Conservation (phyloP, 495 filamentous ascomycete genomes). For the Talaromyces borbonicus region DNA sequence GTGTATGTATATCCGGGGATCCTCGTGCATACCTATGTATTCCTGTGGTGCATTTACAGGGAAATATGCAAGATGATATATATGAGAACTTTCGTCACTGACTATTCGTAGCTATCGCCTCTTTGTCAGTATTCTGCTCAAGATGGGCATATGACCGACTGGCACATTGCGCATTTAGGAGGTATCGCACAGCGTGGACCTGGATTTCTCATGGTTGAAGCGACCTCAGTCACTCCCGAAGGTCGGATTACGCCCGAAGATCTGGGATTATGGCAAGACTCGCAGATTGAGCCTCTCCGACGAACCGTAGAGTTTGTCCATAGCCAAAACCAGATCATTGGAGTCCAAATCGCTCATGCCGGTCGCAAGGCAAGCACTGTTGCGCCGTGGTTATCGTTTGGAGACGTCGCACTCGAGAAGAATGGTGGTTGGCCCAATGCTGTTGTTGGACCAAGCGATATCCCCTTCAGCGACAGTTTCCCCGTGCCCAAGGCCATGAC, state of each 20-base stretch:
- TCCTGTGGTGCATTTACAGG: no score
- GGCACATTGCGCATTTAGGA: slow-evolving; percentile 41
- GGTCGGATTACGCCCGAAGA: slow-evolving; percentile 58
- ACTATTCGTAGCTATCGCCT: slow-evolving; percentile 3
- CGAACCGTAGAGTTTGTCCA: slow-evolving; percentile 46
- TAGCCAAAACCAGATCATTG: slow-evolving; percentile 45
- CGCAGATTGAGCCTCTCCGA: slow-evolving; percentile 37
- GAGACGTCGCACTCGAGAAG: slow-evolving; percentile 13
- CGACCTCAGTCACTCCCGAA: slow-evolving; percentile 49
- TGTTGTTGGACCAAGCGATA: slow-evolving; percentile 11
- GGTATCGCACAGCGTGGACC: slow-evolving; percentile 46
- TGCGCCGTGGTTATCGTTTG: slow-evolving; percentile 39
- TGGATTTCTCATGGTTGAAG: slow-evolving; percentile 50
- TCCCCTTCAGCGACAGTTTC: slow-evolving; percentile 20
- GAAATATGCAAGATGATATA: no score
- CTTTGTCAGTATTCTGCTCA: slow-evolving; percentile 51
- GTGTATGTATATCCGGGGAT: slow-evolving; percentile 23
- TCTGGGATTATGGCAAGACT: slow-evolving; percentile 52
- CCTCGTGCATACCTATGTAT: no score
- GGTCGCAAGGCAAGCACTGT: slow-evolving; percentile 50
- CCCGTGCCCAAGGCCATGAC: slow-evolving; percentile 16
- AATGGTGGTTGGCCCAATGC: slow-evolving; percentile 19
- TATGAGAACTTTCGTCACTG: neutral
- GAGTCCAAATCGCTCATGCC: slow-evolving; percentile 54
- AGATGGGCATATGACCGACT: slow-evolving; percentile 40